Evolutionary conservation across 768 basidiomycete species (phyloP).

Genomic region (Sporobolomyces pararoseus): DNA sequence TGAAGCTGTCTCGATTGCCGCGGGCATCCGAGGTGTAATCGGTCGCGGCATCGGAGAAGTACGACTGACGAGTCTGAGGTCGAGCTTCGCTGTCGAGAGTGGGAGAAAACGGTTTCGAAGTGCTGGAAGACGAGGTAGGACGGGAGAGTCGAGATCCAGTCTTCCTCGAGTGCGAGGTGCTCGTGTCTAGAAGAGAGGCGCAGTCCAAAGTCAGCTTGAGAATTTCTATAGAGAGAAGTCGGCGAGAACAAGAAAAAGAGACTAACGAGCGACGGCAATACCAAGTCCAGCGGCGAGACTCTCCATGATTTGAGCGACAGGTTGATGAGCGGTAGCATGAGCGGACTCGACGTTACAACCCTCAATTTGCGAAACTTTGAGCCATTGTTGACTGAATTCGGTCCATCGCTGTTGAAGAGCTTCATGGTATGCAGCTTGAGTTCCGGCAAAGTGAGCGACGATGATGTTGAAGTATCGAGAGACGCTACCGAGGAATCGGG

Average conservation of each 20-base stretch:
- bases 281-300: conserved; percentile 36
- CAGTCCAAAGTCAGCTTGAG: too few relatives aligned
- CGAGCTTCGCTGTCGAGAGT: conserved; percentile 4
- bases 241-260: not conserved
- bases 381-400: conserved; percentile 25
- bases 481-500: conserved; percentile 42
- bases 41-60: conserved; percentile 13
- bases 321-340: conserved; percentile 21
- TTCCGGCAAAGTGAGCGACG: conserved; percentile 34
- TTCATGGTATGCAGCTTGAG: conserved; percentile 38
- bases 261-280: conserved; percentile 22
- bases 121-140: not conserved
- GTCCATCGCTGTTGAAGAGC: conserved; percentile 29
- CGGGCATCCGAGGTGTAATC: conserved; percentile 18
- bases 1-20: conserved; percentile 17
- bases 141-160: not conserved
- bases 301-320: conserved; percentile 35
- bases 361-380: conserved; percentile 12
- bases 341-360: conserved; percentile 12
- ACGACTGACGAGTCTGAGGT: conserved; percentile 7
- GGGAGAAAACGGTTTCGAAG: not conserved
- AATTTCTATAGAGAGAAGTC: not conserved
- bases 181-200: not conserved
- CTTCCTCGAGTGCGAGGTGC: not conserved
- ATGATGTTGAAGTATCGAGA: conserved; percentile 43